Base-by-base conservation (phyloP, 805 yeast genomes). In the Candida nanaspora region DNA sequence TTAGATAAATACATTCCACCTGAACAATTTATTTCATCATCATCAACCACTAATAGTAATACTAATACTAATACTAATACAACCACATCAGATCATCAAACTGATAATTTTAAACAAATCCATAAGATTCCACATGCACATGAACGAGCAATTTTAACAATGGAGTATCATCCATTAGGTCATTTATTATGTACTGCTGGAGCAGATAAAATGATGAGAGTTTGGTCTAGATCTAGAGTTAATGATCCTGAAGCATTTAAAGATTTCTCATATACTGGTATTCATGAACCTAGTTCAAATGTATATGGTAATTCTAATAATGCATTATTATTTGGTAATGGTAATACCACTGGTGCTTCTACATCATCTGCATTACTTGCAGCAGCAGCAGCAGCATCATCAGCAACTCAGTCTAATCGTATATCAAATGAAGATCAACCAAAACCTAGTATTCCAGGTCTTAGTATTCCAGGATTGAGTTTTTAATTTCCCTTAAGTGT, bases 211-310 rank as follows among this genome's bases (percentile, higher is more conserved):
- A 79, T 94, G 5, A 86, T 95, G 20, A 66, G 97, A 41, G 86
- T 94, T 62, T 93, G 99, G 99, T 79, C 89, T 25, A 70, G 99
- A 39, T 83, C 95, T 1, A 72, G 95, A 56, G 96, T 97, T 2
- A 82, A 81, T 50, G 98, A 93, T 64, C 83, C 86, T 1, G 76
- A 74, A 55, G 84, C 86, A 3, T 87, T 78, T 65, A 77, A 80
- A 48, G 96, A 86, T 58, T 83, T 86, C 14, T 79, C 86, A 42
- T 87, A 88, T 61, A 82, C 86, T 2, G 65, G 65, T 6, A 62
- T 56, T 27, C 29, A 20, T 32, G 41, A 27, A 19, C 23, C 33
- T 25, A 33, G 7, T 38, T 26, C 25, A 19, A 21, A 27, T 19
- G 6, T 16, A 27, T 14, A 27, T 18, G 28, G 14, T 16, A 28